Percentiles rank a stretch among this genome's conserved stretches.
phyloP scores from a whole-genome alignment of 2,329 filamentous ascomycete genomes.

The Colletotrichum tropicicola region DNA sequence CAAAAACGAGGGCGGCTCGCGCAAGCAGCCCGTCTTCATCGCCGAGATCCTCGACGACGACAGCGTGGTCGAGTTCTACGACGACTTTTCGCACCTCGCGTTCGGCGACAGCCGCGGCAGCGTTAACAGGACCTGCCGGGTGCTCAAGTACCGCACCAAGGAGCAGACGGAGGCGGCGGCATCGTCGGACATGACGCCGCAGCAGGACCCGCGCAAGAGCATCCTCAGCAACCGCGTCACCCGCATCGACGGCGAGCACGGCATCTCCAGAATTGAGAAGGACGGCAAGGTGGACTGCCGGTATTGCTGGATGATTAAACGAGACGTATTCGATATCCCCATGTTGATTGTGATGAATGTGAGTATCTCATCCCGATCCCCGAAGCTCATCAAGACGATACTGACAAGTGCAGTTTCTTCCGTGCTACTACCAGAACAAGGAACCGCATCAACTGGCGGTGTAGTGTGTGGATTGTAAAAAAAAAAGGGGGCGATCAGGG shows the following conservation, averaged over 20 bases:
- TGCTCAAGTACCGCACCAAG: conserved; percentile 89
- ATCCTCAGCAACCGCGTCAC: conserved; percentile 69
- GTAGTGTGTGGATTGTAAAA: conserved; percentile 38
- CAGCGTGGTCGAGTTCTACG: conserved; percentile 92
- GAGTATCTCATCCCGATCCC: conserved; percentile 54
- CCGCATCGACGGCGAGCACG: conserved; percentile 76
- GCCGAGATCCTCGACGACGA: conserved; percentile 94
- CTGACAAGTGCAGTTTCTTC: conserved; percentile 58
- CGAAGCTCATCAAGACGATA: neutral
- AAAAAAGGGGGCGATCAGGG: conserved; percentile 23
- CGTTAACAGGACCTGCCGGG: conserved; percentile 83
- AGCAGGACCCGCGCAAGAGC: conserved; percentile 55
- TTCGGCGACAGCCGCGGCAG: conserved; percentile 91
- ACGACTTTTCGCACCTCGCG: conserved; percentile 91
- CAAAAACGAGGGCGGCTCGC: conserved; percentile 51
- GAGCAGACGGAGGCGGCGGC: conserved; percentile 56
- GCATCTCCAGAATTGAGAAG: conserved; percentile 82
- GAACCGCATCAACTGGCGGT: conserved; percentile 65
- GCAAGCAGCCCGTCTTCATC: conserved; percentile 83
- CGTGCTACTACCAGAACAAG: conserved; percentile 67
- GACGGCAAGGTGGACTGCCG: conserved; percentile 95
- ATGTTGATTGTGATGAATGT: conserved; percentile 99
- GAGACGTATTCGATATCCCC: conserved; percentile 97
- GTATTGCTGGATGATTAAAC: conserved; percentile 96
- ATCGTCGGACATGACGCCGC: conserved; percentile 42